Conservation (phyloP, 2,329 filamentous ascomycete species). For the Talaromyces sp. region DNA sequence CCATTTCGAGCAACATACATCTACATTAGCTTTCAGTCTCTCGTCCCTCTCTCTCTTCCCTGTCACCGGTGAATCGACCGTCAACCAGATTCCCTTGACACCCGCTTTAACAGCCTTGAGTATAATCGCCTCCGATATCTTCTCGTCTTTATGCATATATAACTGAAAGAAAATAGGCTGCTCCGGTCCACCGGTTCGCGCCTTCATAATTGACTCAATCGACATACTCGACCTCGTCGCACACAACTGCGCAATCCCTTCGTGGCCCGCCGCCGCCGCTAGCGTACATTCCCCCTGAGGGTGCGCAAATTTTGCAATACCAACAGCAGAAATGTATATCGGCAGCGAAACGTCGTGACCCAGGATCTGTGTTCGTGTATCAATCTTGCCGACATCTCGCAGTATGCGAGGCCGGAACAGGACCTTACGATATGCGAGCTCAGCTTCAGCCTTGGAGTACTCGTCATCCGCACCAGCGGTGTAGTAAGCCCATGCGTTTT, state of each 20-base stretch:
- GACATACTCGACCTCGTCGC: slow-evolving; percentile 41
- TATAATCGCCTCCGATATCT: slow-evolving; percentile 26
- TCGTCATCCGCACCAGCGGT: slow-evolving; percentile 52
- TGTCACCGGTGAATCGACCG: slow-evolving; percentile 35
- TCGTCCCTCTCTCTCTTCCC: slow-evolving; percentile 35
- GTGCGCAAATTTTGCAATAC: slow-evolving; percentile 45
- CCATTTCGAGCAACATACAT: slow-evolving; percentile 19
- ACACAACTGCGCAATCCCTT: slow-evolving; percentile 37
- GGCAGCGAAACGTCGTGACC: slow-evolving; percentile 35
- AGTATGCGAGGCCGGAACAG: slow-evolving; percentile 48
- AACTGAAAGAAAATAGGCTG: slow-evolving; percentile 37
- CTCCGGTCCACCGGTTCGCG: slow-evolving; percentile 19
- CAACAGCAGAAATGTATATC: slow-evolving; percentile 42
- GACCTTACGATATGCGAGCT: slow-evolving; percentile 43
- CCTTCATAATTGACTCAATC: slow-evolving; percentile 37
- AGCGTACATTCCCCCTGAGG: slow-evolving; percentile 44
- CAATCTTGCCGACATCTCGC: slow-evolving; percentile 37
- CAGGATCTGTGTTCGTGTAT: slow-evolving; percentile 35
- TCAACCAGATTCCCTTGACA: slow-evolving; percentile 31
- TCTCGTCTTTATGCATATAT: slow-evolving; percentile 36
- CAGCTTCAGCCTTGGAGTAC: slow-evolving; percentile 45
- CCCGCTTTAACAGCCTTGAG: slow-evolving; percentile 29
- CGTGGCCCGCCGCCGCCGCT: slow-evolving; percentile 38
- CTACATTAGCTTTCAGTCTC: slow-evolving; percentile 26
- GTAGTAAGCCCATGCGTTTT: slow-evolving; percentile 43